Evolutionary conservation across 2,329 filamentous ascomycete species (phyloP), one percentile per base, ranked within the genome.

Genomic region (Emmonsiellopsis sp.): DNA sequence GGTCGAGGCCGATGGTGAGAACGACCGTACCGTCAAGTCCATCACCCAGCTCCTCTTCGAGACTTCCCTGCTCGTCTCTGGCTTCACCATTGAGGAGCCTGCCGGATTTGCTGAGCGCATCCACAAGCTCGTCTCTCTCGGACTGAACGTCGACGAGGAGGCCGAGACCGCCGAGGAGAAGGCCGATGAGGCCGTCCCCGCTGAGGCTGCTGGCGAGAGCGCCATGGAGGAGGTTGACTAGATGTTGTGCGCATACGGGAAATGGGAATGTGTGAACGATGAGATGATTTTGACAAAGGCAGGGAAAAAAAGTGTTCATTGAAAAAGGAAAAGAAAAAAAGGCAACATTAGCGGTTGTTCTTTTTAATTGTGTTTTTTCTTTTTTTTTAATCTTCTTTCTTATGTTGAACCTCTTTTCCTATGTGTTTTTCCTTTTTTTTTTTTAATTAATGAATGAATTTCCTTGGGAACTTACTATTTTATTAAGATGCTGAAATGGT

Each of bases 201-300:
- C 78, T 52, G 82, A 80, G 64, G 79, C 79, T 55, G 77, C 86
- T 61, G 86, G 85, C 65, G 90, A 95, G 84, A 94, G 87, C 78
- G 86, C 91, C 73, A 98, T 98, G 93, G 93, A 98, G 85, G 93
- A 98, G 84, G 93, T 98, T 72, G 93, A 98, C 83, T 98, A 95
- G 67, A 76, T 64, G 49, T 43, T 17, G 13, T 43, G 39, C 32
- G 42, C 40, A 33, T 43, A 43, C 27, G 40, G 49, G 11, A 39
- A 27, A 27, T 27, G 21, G 21, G 21, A 27, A 27, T 27, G 21
- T 27, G 21, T 27, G 45, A 47, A 47, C 14, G 34, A 49, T 49
- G 47, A 14, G 36, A 49, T 49, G 47, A 49, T 43, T 31, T 11
- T 40, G 45, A 54, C 27, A 49, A 51, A 47, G 31, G 33, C 34